phyloP scores from a whole-genome alignment of 331 rosid species.

The Arachis monticola region DNA sequence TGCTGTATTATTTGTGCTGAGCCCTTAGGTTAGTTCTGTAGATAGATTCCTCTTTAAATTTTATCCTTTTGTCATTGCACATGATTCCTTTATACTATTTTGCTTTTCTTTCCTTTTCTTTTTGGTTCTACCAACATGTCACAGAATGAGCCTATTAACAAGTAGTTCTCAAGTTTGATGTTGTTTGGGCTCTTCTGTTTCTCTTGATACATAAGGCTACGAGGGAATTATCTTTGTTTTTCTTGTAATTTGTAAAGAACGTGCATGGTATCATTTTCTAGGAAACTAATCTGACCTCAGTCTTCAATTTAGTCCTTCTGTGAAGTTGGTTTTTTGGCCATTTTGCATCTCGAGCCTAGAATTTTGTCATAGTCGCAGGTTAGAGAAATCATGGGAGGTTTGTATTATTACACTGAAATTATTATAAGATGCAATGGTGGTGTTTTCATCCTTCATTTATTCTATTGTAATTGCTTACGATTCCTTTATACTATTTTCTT shows the following conservation, averaged over 20 bases:
- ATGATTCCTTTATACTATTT: constrained; percentile 37
- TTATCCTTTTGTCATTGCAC: constrained; percentile 25
- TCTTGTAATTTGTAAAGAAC: neutral
- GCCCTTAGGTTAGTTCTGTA: constrained; percentile 46
- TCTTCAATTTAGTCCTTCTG: neutral
- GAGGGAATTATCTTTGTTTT: constrained; percentile 27
- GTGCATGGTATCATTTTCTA: neutral
- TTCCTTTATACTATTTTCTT: too few species aligned
- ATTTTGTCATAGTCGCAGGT: neutral
- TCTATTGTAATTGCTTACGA: too few species aligned
- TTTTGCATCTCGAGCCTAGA: neutral
- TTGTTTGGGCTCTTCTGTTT: constrained; percentile 15
- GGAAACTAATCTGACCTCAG: neutral
- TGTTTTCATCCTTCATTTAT: too few species aligned
- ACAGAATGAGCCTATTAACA: constrained; percentile 37
- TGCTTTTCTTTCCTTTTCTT: constrained; percentile 28
- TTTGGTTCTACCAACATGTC: constrained; percentile 31
- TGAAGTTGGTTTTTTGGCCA: neutral
- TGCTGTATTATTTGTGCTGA: constrained; percentile 41
- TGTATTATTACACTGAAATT: neutral
- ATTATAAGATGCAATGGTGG: too few species aligned
- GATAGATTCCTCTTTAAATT: constrained; percentile 51
- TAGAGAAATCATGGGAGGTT: neutral
- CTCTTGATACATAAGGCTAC: constrained; percentile 18
- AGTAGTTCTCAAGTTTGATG: constrained; percentile 32